Evolutionary conservation across 2,329 filamentous ascomycete species (phyloP), one percentile per base, ranked within the genome.

Genomic region (Leptodontidium sp.): DNA sequence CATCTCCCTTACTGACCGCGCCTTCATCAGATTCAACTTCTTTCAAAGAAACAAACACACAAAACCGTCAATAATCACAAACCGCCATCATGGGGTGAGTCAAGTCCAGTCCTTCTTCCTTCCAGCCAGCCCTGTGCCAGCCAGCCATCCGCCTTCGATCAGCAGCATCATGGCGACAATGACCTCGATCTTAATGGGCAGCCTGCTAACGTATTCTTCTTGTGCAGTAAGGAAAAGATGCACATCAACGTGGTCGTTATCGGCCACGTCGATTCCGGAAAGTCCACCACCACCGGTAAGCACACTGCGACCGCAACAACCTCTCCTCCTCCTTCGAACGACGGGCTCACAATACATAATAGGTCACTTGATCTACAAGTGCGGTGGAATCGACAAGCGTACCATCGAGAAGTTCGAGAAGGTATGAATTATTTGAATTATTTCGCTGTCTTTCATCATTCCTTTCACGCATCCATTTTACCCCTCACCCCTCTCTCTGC

Each of bases 391-490:
- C 83, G 96, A 99, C 93, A 94, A 95, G 90, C 95, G 96, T 94
- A 98, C 95, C 86, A 99, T 99, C 84, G 96, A 99, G 92, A 99
- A 99, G 93, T 99, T 99, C 91, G 96, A 99, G 94, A 99, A 99
- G 93, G 94, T 97, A 86, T 83, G 90, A 64, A 59, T 35, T 24
- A 49, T 29, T 29, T 21, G 21, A 21, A 21, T 21, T 21, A 21
- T 21, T 43, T 21, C 62, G 47, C 70, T 72, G 67, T 66, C 29
- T 45, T 61, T 61, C 61, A 35, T 49, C 47, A 32, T 67, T 62
- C 14, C 57, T 52, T 43, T 72, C 66, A 21, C 21, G 21, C 21
- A 21, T 50, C 14, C 21, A 45, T 26, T 59, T 59, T 59, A 59
- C 57, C 57, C 66, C 29, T 62, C 53, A 15, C 43, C 35, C 67